A percentile compares a stretch with the other conserved stretches of the same genome.
phyloP scores from a whole-genome alignment of 1,284 basidiomycete species.

The Apiotrichum veenhuisii region DNA sequence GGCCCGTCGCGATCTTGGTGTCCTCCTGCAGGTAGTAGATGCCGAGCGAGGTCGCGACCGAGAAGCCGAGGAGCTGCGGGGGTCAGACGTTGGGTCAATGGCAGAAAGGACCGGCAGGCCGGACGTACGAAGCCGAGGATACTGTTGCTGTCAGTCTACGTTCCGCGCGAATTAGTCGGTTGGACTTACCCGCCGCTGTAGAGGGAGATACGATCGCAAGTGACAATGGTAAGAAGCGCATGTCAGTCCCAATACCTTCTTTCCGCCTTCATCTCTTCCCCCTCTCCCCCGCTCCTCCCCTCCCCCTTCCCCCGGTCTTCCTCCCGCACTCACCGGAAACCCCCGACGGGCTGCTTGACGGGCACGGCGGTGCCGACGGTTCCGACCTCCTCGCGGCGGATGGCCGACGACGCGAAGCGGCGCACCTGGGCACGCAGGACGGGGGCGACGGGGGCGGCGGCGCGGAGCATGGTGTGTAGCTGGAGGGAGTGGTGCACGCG shows the following conservation, averaged over 20 bases:
- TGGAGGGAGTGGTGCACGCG: conserved; percentile 2
- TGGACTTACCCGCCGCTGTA: conserved; percentile 66
- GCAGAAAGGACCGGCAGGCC: background rate
- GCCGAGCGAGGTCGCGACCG: conserved; percentile 54
- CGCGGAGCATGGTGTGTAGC: conserved; percentile 8
- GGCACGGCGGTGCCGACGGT: conserved; percentile 58
- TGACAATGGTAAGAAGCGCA: background rate
- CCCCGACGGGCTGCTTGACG: conserved; percentile 66
- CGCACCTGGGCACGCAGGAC: conserved; percentile 6
- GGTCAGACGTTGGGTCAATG: conserved; percentile 53
- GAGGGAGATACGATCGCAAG: background rate
- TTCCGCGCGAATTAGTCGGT: background rate
- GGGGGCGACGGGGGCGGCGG: conserved; percentile 2
- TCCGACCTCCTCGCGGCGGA: conserved; percentile 58
- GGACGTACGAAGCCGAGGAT: conserved; percentile 72
- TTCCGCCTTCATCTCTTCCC: background rate
- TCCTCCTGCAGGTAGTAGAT: conserved; percentile 85
- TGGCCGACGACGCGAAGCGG: conserved; percentile 50
- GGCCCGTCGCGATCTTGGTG: conserved; percentile 77
- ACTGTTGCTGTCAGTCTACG: conserved; percentile 52
- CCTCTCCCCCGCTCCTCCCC: background rate
- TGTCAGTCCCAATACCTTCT: background rate
- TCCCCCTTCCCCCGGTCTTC: background rate
- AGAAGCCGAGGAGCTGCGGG: conserved; percentile 61
- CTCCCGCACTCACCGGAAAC: conserved; percentile 56